Base-by-base conservation (phyloP, 2,329 filamentous ascomycete species). In the Aspergillus brunneoviolaceus region DNA sequence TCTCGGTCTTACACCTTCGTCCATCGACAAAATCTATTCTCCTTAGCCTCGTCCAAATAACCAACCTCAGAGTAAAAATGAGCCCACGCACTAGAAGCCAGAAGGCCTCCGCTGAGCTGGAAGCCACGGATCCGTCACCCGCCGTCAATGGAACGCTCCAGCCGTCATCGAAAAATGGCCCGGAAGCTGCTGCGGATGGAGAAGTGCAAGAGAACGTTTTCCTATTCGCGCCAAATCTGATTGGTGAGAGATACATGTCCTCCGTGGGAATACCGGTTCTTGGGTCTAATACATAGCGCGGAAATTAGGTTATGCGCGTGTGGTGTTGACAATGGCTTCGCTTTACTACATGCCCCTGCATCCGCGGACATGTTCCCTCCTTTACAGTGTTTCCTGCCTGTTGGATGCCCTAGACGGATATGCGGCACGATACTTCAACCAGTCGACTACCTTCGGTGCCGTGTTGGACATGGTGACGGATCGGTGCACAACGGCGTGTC, bases 391-490 rank as follows among this genome's bases (percentile, higher is more conserved):
- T 60, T 98, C 94, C 27, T 98, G 95, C 76, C 85, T 98, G 49
- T 89, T 99, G 66, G 95, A 99, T 75, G 95, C 94, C 50, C 85
- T 98, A 65, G 95, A 99, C 74, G 95, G 95, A 69, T 89, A 93
- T 70, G 93, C 93, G n/a, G 95, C 95, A 60, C 88, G 91, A 51
- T 82, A 85, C 70, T 89, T 94, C 75, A 87, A 96, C 71, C 95
- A 99, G 78, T 94, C 91, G 42, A 98, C 95, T 57, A 90, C 90
- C 65, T 99, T 99, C 76, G 95, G 95, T 65, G 95, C 94, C 33
- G 94, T 99, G 35, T 84, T 99, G 65, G 95, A 99, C 80, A 99
- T 99, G 95, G 94, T 99, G 63, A 99, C 95, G 19, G 95, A 99
- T 78, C 89, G 95, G 62, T 98, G 95, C 82, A 98, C 94, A 31